Conservation (phyloP, 2,329 filamentous ascomycete species). For the Cryphonectria carpinicola region DNA sequence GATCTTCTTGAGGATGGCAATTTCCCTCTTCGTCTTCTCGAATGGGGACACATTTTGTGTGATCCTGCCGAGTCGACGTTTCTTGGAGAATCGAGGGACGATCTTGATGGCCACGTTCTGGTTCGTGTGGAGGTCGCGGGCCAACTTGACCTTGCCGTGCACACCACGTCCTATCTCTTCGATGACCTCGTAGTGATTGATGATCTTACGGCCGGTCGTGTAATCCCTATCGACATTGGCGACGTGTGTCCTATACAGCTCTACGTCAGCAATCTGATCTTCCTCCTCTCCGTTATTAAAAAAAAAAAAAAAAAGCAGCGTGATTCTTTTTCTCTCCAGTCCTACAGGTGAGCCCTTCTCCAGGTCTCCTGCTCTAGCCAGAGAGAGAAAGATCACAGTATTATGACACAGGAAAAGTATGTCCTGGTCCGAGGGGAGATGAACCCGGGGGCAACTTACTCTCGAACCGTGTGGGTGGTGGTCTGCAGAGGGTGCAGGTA, state of each 20-base stretch:
- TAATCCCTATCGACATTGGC: slow-evolving; percentile 88
- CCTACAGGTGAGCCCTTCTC: not conserved
- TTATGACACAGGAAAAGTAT: not conserved
- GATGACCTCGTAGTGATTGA: slow-evolving; percentile 97
- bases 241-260: slow-evolving; percentile 73
- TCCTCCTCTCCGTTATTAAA: not conserved
- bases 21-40: slow-evolving; percentile 91
- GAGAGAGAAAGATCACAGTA: not conserved
- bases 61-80: slow-evolving; percentile 85
- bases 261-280: slow-evolving; percentile 14
- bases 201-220: slow-evolving; percentile 88
- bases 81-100: slow-evolving; percentile 93
- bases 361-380: not conserved
- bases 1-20: slow-evolving; percentile 97
- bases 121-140: slow-evolving; percentile 74
- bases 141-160: slow-evolving; percentile 97
- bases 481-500: slow-evolving; percentile 73
- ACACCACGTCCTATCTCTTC: slow-evolving; percentile 95
- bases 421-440: not conserved
- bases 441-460: slow-evolving; percentile 60
- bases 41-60: slow-evolving; percentile 62
- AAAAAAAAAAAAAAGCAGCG: not conserved
- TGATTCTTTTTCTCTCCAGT: not conserved
- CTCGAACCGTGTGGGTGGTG: slow-evolving; percentile 66
- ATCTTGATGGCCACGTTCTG: slow-evolving; percentile 97